A percentile compares a stretch with the other conserved stretches of the same genome.
Evolutionary conservation across 2,329 filamentous ascomycete species (phyloP).

Genomic region (Sphaceloma murrayae): DNA sequence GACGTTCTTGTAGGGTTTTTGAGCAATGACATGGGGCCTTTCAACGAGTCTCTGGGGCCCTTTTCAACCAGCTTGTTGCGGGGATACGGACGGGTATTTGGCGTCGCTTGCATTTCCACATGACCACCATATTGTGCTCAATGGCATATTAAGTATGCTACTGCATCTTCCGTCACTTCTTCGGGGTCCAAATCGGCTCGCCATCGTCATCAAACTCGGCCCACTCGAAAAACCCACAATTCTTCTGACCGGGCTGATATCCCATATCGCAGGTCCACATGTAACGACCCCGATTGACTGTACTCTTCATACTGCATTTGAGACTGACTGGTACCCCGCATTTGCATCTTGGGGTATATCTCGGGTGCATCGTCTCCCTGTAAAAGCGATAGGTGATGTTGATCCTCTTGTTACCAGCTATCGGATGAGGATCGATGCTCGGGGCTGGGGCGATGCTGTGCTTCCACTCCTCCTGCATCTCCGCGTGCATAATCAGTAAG

Average conservation of each 20-base stretch:
- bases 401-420: constrained; percentile 70
- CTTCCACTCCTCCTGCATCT: constrained; percentile 98
- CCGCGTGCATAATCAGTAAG: constrained; percentile 87
- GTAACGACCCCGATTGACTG: constrained; percentile 66
- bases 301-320: constrained; percentile 69
- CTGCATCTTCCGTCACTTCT: neutral
- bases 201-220: constrained; percentile 81
- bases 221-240: constrained; percentile 75
- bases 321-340: constrained; percentile 62
- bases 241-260: constrained; percentile 54
- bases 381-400: constrained; percentile 94
- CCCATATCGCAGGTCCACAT: constrained; percentile 90
- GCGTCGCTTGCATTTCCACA: no score
- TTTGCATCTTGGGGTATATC: constrained; percentile 64
- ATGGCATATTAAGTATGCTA: no score
- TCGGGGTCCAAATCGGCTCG: constrained; percentile 53
- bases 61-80: no score
- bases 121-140: no score
- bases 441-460: constrained; percentile 69
- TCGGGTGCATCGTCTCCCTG: constrained; percentile 64
- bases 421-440: constrained; percentile 73
- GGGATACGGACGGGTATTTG: no score
- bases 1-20: neutral
- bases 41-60: no score
- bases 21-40: neutral